Conservation (phyloP, 768 basidiomycete genomes). For the Lentinus brumalis region DNA sequence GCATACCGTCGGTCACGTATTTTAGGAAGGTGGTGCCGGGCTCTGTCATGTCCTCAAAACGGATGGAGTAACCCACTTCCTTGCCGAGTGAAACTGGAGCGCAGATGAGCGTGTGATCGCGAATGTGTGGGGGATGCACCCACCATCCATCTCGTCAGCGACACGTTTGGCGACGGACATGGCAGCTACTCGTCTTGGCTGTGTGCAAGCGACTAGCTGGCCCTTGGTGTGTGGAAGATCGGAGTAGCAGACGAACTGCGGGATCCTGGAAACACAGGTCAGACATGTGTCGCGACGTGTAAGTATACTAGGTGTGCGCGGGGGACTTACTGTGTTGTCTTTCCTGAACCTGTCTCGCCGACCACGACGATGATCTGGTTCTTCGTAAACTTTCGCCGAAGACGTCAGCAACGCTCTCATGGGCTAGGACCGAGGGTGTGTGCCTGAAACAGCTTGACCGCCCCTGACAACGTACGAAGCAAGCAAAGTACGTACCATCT, state of each 20-base stretch:
- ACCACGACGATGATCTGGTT: constrained; percentile 91
- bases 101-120: neutral
- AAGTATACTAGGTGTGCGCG: neutral
- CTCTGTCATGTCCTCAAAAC: constrained; percentile 97
- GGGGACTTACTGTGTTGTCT: constrained; percentile 83
- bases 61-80: constrained; percentile 96
- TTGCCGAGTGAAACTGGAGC: constrained; percentile 81
- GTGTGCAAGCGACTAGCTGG: constrained; percentile 94
- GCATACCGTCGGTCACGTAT: constrained; percentile 99
- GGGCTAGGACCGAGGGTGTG: constrained; percentile 16
- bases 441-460: constrained; percentile 32
- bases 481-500: constrained; percentile 63
- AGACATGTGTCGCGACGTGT: neutral
- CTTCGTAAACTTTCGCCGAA: constrained; percentile 55
- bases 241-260: constrained; percentile 93
- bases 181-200: constrained; percentile 93
- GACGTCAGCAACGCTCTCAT: constrained; percentile 30
- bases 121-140: neutral
- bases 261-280: constrained; percentile 60
- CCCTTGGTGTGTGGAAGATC: constrained; percentile 90
- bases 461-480: constrained; percentile 21
- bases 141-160: constrained; percentile 96
- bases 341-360: constrained; percentile 94
- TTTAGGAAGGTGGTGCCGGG: constrained; percentile 91
- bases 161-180: constrained; percentile 99